These are phyloP conservation scores for Diospyros lotus DNA, from an alignment of 148 eudicot genomes.

Conservation along the genomic window DNA sequence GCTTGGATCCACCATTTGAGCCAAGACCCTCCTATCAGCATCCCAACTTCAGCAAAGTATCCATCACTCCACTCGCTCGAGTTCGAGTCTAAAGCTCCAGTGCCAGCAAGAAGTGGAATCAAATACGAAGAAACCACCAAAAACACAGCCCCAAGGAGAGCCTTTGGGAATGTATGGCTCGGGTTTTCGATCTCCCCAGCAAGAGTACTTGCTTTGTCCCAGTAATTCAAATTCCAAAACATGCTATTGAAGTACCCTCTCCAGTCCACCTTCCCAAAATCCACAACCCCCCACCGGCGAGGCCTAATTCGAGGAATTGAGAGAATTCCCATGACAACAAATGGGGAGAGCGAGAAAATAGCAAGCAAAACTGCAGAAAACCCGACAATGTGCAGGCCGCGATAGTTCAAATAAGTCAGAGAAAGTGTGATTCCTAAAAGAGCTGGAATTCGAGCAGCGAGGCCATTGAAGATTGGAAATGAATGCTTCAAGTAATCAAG, in stretches of 20 bases:
- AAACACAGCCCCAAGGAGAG: constrained; percentile 54
- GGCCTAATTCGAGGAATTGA: constrained; percentile 54
- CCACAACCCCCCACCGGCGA: constrained; percentile 45
- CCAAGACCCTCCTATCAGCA: constrained; percentile 78
- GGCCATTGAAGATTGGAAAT: constrained; percentile 41
- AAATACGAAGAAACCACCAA: constrained; percentile 58
- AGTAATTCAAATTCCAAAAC: constrained; percentile 89
- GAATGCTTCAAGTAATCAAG: constrained; percentile 72
- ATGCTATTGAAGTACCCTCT: constrained; percentile 64
- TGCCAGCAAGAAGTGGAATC: constrained; percentile 72
- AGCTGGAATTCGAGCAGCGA: constrained; percentile 55
- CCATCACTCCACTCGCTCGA: constrained; percentile 69
- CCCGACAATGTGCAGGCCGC: constrained; percentile 72
- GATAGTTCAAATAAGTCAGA: constrained; percentile 66
- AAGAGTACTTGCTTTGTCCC: constrained; percentile 88
- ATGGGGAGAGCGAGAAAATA: constrained; percentile 56
- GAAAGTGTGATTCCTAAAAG: constrained; percentile 46
- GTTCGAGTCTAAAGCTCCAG: constrained; percentile 51
- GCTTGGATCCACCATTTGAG: constrained; percentile 85
- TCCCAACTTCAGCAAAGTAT: constrained; percentile 71
- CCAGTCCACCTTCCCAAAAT: constrained; percentile 50
- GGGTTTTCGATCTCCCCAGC: constrained; percentile 79
- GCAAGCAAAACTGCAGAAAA: constrained; percentile 60
- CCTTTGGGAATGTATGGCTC: constrained; percentile 60
- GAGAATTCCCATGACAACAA: constrained; percentile 51